These are phyloP conservation scores for Phialophora tarda DNA, from an alignment of 2,329 filamentous ascomycete genomes.

Conservation along the genomic window DNA sequence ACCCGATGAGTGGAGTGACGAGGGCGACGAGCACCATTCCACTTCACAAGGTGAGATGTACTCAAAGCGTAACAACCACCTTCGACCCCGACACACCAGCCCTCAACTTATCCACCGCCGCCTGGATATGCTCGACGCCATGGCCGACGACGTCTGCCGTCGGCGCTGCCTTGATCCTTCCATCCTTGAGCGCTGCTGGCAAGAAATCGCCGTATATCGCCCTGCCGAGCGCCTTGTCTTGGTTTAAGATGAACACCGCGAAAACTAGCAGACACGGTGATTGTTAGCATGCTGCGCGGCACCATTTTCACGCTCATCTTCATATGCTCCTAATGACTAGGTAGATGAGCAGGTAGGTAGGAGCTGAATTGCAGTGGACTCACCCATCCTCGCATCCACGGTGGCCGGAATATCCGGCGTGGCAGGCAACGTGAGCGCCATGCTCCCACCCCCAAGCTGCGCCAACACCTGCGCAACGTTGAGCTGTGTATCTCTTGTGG, in stretches of 20 bases:
- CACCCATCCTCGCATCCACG: constrained; percentile 27
- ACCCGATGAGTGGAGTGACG: neutral
- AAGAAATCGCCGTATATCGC: constrained; percentile 45
- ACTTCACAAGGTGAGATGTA: neutral
- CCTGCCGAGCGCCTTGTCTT: constrained; percentile 41
- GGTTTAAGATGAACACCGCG: constrained; percentile 24
- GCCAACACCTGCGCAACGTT: constrained; percentile 32
- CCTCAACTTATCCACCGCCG: constrained; percentile 46
- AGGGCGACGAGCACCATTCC: neutral
- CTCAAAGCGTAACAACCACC: constrained; percentile 44
- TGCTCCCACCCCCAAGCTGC: constrained; percentile 35
- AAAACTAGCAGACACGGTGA: constrained; percentile 22
- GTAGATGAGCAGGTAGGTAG: neutral
- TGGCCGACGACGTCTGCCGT: constrained; percentile 48
- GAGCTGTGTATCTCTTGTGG: constrained; percentile 28
- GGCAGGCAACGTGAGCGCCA: constrained; percentile 25
- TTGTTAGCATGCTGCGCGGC: neutral
- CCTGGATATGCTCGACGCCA: constrained; percentile 47
- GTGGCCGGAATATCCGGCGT: constrained; percentile 30
- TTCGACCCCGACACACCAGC: constrained; percentile 50
- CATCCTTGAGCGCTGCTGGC: constrained; percentile 42
- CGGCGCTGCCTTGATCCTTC: constrained; percentile 44
- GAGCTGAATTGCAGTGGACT: constrained; percentile 1
- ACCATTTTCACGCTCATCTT: neutral
- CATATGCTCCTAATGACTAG: neutral